phyloP scores from a whole-genome alignment of 1,284 basidiomycete genomes.

The Irpex rosettiformis region DNA sequence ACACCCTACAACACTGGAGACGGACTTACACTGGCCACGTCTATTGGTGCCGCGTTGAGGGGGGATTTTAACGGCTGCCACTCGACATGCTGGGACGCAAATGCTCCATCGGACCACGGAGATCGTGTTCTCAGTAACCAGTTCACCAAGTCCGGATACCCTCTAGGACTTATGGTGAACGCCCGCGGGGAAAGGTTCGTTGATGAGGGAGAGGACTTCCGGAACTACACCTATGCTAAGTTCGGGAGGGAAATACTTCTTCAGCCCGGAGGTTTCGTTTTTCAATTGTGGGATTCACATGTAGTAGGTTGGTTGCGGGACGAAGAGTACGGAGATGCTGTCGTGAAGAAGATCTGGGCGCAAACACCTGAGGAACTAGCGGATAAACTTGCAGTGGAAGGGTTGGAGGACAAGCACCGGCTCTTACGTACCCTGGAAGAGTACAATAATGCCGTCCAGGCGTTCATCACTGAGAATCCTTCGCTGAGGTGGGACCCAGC shows the following conservation, averaged over 20 bases:
- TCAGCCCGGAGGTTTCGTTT: constrained; percentile 56
- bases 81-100: constrained; percentile 70
- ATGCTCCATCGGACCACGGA: constrained; percentile 47
- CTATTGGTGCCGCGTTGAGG: constrained; percentile 48
- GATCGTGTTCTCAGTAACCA: constrained; percentile 60
- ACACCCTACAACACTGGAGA: constrained; percentile 70
- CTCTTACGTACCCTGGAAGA: constrained; percentile 44
- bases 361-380: constrained; percentile 49
- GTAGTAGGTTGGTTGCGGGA: constrained; percentile 41
- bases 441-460: constrained; percentile 49
- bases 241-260: constrained; percentile 56
- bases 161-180: constrained; percentile 67
- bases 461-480: constrained; percentile 34
- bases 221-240: constrained; percentile 70
- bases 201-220: constrained; percentile 67
- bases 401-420: constrained; percentile 38
- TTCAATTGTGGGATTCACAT: constrained; percentile 60
- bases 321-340: constrained; percentile 62
- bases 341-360: constrained; percentile 52
- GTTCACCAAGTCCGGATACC: constrained; percentile 70
- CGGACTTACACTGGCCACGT: constrained; percentile 48
- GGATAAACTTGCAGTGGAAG: constrained; percentile 40
- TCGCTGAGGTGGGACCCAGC: constrained; percentile 51
- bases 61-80: constrained; percentile 67
- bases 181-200: constrained; percentile 54